Evolutionary conservation across 2,329 filamentous ascomycete genomes (phyloP).

Genomic region (Paecilomyces dactylethromorphus): DNA sequence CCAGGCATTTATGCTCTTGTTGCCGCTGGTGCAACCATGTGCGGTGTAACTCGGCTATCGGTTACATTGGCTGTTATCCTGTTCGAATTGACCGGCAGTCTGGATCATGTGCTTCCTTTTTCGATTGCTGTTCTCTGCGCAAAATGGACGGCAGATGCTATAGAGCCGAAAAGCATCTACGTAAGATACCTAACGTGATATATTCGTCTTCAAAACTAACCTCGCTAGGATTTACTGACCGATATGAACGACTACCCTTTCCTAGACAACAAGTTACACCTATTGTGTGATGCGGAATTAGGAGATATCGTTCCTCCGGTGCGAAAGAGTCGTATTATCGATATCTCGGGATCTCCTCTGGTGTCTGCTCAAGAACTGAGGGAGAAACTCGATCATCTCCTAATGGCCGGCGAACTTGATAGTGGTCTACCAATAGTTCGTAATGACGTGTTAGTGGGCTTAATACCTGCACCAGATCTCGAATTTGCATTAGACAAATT

Average conservation of each 20-base stretch:
- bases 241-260: conserved; percentile 98
- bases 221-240: conserved; percentile 69
- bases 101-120: conserved; percentile 93
- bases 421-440: conserved; percentile 83
- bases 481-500: conserved; percentile 88
- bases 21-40: conserved; percentile 95
- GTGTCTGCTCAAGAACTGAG: conserved; percentile 72
- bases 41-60: conserved; percentile 86
- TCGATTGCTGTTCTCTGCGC: conserved; percentile 84
- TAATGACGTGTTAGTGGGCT: conserved; percentile 70
- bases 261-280: conserved; percentile 92
- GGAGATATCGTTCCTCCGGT: conserved; percentile 76
- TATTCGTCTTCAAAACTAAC: conserved; percentile 10
- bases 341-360: conserved; percentile 76
- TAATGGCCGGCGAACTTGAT: conserved; percentile 82
- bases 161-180: conserved; percentile 92
- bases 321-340: conserved; percentile 72
- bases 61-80: conserved; percentile 92
- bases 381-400: conserved; percentile 71
- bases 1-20: conserved; percentile 96
- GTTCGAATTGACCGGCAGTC: conserved; percentile 89
- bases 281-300: conserved; percentile 80
- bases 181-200: conserved; percentile 38
- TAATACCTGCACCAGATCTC: conserved; percentile 90
- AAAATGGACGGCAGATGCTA: conserved; percentile 97